Evolutionary conservation across 1,284 basidiomycete genomes (phyloP).

Genomic region (Termitomyces sp.): DNA sequence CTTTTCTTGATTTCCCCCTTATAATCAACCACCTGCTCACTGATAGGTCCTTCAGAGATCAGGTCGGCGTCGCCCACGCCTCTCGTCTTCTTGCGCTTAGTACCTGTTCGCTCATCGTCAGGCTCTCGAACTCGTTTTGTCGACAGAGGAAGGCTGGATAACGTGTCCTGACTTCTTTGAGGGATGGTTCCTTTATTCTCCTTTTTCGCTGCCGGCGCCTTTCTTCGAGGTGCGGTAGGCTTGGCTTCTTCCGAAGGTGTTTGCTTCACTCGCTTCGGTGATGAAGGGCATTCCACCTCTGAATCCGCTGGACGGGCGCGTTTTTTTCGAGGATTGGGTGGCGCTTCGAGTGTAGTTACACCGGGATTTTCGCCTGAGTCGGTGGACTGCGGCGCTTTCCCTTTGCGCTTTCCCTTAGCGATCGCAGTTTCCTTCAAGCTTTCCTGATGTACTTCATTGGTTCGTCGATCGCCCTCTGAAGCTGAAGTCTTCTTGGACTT

Average conservation of each 20-base stretch:
- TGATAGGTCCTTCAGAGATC: background rate
- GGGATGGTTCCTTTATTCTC: background rate
- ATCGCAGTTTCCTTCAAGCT: background rate
- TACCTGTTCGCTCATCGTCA: background rate
- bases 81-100: constrained; percentile 2
- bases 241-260: background rate
- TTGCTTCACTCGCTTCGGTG: constrained; percentile 4
- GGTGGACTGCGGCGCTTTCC: background rate
- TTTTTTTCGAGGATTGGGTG: background rate
- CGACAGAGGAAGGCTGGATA: background rate
- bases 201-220: background rate
- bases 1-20: background rate
- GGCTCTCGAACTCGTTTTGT: constrained; percentile 5
- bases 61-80: background rate
- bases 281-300: background rate
- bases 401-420: background rate
- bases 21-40: background rate
- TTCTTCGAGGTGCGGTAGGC: background rate
- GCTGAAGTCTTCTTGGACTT: background rate
- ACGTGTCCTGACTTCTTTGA: background rate
- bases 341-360: background rate
- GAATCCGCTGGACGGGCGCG: background rate
- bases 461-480: background rate
- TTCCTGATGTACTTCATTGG: background rate
- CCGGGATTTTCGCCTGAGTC: background rate